Conservation (phyloP, 768 basidiomycete genomes). For the Rhodosporidiobolus sp. region DNA sequence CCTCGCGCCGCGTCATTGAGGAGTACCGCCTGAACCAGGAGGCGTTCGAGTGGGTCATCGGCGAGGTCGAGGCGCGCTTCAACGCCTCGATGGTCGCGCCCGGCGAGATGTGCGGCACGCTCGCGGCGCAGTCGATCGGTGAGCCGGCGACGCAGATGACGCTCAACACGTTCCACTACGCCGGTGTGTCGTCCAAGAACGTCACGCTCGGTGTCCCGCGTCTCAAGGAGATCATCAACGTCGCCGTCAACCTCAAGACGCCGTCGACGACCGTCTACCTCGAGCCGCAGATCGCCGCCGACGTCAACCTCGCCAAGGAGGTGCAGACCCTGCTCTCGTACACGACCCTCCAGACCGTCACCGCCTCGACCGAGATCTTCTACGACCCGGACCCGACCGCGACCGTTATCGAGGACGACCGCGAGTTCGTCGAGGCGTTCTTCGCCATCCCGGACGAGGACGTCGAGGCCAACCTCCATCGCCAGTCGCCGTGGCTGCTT, state of each 20-base stretch:
- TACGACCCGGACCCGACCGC: conserved; percentile 89
- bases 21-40: conserved; percentile 81
- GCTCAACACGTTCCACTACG: conserved; percentile 98
- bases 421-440: conserved; percentile 95
- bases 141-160: conserved; percentile 99
- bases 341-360: conserved; percentile 89
- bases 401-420: conserved; percentile 94
- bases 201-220: conserved; percentile 99
- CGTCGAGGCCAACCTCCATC: conserved; percentile 79
- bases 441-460: conserved; percentile 99
- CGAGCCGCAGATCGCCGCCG: conserved; percentile 64
- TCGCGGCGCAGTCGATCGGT: conserved; percentile 97
- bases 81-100: conserved; percentile 87
- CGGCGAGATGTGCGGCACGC: conserved; percentile 98
- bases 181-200: conserved; percentile 99
- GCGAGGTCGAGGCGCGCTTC: conserved; percentile 94
- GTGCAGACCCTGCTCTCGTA: conserved; percentile 91
- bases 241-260: conserved; percentile 97
- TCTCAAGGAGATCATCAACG: conserved; percentile 98
- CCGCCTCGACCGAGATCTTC: conserved; percentile 93
- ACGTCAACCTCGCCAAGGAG: conserved; percentile 67
- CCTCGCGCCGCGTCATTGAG: conserved; percentile 80
- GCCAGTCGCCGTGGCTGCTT: conserved; percentile 94
- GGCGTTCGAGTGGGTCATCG: conserved; percentile 96
- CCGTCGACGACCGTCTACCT: conserved; percentile 93